Conservation (phyloP, 768 basidiomycete genomes). For the Naematelia aurantialba region DNA sequence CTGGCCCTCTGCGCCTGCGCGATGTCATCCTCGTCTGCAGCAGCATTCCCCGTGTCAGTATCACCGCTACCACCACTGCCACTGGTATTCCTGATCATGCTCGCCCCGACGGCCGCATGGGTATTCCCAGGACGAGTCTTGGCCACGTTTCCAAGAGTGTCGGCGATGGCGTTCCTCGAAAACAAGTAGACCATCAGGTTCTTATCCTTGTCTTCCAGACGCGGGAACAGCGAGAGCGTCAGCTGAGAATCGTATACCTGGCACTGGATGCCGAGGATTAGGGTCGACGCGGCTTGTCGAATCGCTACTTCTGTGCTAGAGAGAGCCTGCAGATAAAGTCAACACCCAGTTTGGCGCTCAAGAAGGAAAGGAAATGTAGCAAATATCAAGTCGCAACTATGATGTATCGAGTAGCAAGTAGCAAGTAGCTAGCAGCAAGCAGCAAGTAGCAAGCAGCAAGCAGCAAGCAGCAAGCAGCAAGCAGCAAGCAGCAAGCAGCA, state of each 20-base stretch:
- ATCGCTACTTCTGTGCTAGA: slow-evolving; percentile 17
- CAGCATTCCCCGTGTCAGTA: not conserved
- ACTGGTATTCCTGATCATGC: no score
- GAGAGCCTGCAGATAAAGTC: slow-evolving; percentile 14
- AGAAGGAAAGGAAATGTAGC: not conserved
- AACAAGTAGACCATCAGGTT: slow-evolving; percentile 37
- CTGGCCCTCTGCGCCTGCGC: not conserved
- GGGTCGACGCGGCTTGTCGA: slow-evolving; percentile 33
- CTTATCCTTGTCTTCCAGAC: slow-evolving; percentile 22
- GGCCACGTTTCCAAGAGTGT: not conserved
- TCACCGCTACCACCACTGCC: no score
- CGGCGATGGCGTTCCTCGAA: slow-evolving; percentile 29
- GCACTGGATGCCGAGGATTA: slow-evolving; percentile 37
- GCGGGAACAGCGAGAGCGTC: slow-evolving; percentile 26
- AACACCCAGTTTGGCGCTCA: not conserved
- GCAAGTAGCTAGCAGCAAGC: no score
- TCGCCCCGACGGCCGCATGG: no score
- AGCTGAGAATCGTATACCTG: slow-evolving; percentile 17
- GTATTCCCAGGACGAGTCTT: not conserved
- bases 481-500: not conserved
- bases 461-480: no score
- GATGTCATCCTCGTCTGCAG: not conserved
- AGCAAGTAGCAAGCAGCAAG: no score
- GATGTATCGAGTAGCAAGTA: not conserved
- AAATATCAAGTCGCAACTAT: not conserved